Conservation (phyloP, 2,329 filamentous ascomycete genomes). For the Neonectria punicea region DNA sequence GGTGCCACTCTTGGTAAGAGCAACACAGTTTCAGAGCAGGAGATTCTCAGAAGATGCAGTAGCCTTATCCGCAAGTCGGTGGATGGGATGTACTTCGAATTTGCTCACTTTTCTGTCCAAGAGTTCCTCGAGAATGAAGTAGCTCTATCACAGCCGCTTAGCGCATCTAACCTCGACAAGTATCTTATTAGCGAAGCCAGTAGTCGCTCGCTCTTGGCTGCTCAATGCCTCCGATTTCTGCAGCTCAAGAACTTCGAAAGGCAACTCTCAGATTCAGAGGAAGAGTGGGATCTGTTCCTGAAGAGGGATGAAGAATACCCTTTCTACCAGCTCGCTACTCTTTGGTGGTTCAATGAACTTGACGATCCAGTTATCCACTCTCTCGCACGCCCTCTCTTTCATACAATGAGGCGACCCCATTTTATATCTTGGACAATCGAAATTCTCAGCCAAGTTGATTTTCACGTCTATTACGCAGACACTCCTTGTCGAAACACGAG, state of each 20-base stretch:
- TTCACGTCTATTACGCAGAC: no score
- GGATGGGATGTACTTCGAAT: background rate
- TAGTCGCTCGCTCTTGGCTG: background rate
- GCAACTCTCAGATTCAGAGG: background rate
- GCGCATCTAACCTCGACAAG: background rate
- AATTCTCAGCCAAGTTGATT: no score
- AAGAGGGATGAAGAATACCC: background rate
- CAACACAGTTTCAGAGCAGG: conserved; percentile 15
- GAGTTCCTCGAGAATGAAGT: conserved; percentile 22
- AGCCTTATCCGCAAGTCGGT: conserved; percentile 20
- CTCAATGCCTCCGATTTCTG: conserved; percentile 21
- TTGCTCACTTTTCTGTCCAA: conserved; percentile 30
- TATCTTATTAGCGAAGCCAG: accelerated
- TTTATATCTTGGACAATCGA: no score
- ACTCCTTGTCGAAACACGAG: no score
- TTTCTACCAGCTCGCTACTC: conserved; percentile 8
- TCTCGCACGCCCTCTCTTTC: no score
- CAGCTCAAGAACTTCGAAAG: conserved; percentile 18
- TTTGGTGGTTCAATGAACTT: no score
- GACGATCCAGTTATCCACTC: no score
- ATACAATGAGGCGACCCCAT: no score
- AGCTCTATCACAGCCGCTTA: background rate
- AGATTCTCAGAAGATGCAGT: conserved; percentile 16
- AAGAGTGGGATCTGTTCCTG: no score
- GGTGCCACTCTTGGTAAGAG: background rate